Base-by-base conservation (phyloP, 2,329 filamentous ascomycete genomes). In the Botrytis elliptica region DNA sequence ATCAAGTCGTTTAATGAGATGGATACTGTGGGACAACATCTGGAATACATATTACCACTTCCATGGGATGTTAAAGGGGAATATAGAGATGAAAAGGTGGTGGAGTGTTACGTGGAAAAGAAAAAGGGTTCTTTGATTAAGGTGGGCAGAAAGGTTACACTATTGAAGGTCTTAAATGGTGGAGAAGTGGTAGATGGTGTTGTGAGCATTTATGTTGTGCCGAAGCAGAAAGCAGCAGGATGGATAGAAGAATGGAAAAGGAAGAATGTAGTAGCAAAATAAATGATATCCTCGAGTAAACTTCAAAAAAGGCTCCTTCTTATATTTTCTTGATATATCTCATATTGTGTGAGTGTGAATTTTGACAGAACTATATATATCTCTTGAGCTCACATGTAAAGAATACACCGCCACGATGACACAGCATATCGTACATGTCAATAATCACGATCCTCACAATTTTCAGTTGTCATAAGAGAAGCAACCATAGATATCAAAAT, bases 41-140 rank as follows among this genome's bases (percentile, higher is more conserved):
- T 99, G 68, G 86, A 86, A 5, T 97, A 98, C 79, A 91, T 98
- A 16, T 89, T 99, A 74, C 95, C 95, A 3, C 83, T 95, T 3
- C 94, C 94, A 20, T 99, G 96, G 96, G 96, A 98, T 79, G 80
- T 82, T 25, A 84, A 87, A 75, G 83, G 86, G 2, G 90, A 90
- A 79, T 98, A 97, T 82, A 88, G 84, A 0, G 78, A 86, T 1
- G 85, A 85, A 0, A 85, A 83, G 0, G 93, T 97, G 0, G 93
- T 97, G 7, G 94, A 97, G 78, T 96, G 93, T 79, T 98, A 93
- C 82, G 92, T 97, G 85, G 94, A 98, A 85, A 98, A 94, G 0
- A 83, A 84, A 6, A 85, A 86, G 0, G 94, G 94, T 0, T 94
- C 95, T 0, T 82, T 99, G 79, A 89, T 97, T 79, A 98, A 97